Base-by-base conservation (phyloP, 2,329 filamentous ascomycete genomes). In the Stachybotrys chlorohalonatus region DNA sequence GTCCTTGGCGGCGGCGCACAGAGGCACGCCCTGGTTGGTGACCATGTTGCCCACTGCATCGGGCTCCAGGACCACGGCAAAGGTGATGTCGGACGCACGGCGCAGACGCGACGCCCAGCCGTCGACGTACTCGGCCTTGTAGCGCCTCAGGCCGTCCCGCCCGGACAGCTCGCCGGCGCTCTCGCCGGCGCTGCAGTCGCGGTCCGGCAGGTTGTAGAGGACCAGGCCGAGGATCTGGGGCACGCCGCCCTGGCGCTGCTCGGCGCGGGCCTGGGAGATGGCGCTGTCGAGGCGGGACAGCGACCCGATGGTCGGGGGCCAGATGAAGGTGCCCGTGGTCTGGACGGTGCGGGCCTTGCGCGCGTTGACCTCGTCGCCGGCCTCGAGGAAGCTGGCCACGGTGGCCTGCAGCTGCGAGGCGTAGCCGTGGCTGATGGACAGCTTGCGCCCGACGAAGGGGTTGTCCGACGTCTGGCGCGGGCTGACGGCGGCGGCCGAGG, bases 401-500 rank as follows among this genome's bases (percentile, higher is more conserved):
- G 73, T 73, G 52, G 66, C 55, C 17, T 70, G 64, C 31, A 75
- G 64, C 61, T 74, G 69, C 32, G 50, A 57, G 11, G 71, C 66
- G 60, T 73, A 75, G 31, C 57, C 56, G 36, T 68, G 67, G 62
- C 74, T 74, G 56, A 70, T 70, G 60, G 75, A 78, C 32, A 80
- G 64, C 5, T 68, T 72, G 58, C 73, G 75, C 53, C 73, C 73
- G 3, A 68, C 55, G 60, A 82, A 80, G 0, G 79, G 70, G 53
- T 74, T 73, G 52, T n/a, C 46, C 15, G 15, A n/a, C 9, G 46
- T 24, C 46, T 47, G 46, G 46, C 46, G 46, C 9, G 46, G 15
- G 15, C 9, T 16, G 46, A 47, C 46, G 15, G 46, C 15, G 17
- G 46, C 46, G 9, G 46, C 15, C 9, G 46, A 16, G 46, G 46